These are phyloP conservation scores for Exophiala phaeomuriformis DNA, from an alignment of 2,329 filamentous ascomycete genomes.

Conservation along the genomic window DNA sequence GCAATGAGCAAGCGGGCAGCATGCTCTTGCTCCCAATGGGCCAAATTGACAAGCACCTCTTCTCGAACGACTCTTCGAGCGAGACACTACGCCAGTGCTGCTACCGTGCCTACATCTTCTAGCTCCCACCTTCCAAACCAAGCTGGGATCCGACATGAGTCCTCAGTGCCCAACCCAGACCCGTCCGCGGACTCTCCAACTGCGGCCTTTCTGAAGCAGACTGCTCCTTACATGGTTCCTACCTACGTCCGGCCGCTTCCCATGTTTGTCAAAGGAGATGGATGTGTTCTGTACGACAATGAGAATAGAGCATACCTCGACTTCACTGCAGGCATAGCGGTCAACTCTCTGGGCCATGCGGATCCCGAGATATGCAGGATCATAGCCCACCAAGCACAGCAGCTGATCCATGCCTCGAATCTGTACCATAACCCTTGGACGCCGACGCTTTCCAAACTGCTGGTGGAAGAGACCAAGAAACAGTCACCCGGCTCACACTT, in stretches of 20 bases:
- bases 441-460: constrained; percentile 73
- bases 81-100: constrained; percentile 24
- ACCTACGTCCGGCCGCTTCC: constrained; percentile 87
- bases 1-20: constrained; percentile 11
- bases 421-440: constrained; percentile 97
- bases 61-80: constrained; percentile 9
- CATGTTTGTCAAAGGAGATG: constrained; percentile 81
- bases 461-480: constrained; percentile 72
- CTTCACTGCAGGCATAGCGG: constrained; percentile 91
- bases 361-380: constrained; percentile 70
- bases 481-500: constrained; percentile 45
- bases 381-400: constrained; percentile 69
- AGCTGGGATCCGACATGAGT: constrained; percentile 39
- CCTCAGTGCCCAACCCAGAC: constrained; percentile 59
- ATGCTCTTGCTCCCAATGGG: constrained; percentile 4
- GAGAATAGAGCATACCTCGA: constrained; percentile 87
- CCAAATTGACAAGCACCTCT: constrained; percentile 7
- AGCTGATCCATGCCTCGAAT: constrained; percentile 85
- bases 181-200: constrained; percentile 67
- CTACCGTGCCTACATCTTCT: constrained; percentile 25
- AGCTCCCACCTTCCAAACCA: constrained; percentile 16
- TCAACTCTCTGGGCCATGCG: constrained; percentile 86
- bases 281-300: constrained; percentile 82
- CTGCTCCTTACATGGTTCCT: constrained; percentile 84
- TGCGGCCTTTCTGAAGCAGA: constrained; percentile 63